A percentile compares a stretch with the other conserved stretches of the same genome.
phyloP scores from a whole-genome alignment of 2,329 filamentous ascomycete genomes.

The Penicillium capsulatum region DNA sequence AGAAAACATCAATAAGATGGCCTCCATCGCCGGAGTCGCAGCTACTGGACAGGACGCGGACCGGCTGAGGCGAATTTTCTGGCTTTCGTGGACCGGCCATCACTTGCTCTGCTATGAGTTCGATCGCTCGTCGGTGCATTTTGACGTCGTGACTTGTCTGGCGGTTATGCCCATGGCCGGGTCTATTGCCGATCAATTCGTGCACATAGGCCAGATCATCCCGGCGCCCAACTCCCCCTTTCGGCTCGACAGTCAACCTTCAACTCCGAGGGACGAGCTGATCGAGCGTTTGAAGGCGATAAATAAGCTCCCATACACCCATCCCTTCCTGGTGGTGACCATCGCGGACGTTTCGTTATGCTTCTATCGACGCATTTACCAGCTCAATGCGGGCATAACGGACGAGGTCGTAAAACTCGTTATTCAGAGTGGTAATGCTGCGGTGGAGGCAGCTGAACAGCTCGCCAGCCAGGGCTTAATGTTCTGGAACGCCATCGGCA shows the following conservation, averaged over 20 bases:
- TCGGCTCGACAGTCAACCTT: slow-evolving; percentile 12
- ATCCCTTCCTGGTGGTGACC: slow-evolving; percentile 29
- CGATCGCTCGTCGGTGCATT: slow-evolving; percentile 27
- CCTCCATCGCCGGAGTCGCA: slow-evolving; percentile 21
- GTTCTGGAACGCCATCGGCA: slow-evolving; percentile 32
- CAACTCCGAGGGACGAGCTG: slow-evolving; percentile 20
- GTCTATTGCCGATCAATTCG: slow-evolving; percentile 28
- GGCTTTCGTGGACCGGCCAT: slow-evolving; percentile 33
- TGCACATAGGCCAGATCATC: slow-evolving; percentile 26
- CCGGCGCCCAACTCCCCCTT: slow-evolving; percentile 27
- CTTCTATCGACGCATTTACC: slow-evolving; percentile 33
- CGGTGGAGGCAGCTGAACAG: slow-evolving; percentile 22
- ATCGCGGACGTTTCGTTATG: slow-evolving; percentile 31
- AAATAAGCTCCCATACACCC: slow-evolving; percentile 12
- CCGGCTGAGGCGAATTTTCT: slow-evolving; percentile 32
- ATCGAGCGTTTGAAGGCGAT: slow-evolving; percentile 23
- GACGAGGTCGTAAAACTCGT: slow-evolving; percentile 21
- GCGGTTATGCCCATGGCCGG: slow-evolving; percentile 17
- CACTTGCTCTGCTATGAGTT: slow-evolving; percentile 32
- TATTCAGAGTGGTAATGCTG: slow-evolving; percentile 23
- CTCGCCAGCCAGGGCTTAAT: slow-evolving; percentile 23
- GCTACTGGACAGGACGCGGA: slow-evolving; percentile 28
- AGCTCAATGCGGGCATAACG: slow-evolving; percentile 22
- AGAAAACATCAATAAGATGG: slow-evolving; percentile 27
- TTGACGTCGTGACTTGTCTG: slow-evolving; percentile 25